phyloP scores from a whole-genome alignment of 1,284 basidiomycete species.

The Heimioporus retisporus region DNA sequence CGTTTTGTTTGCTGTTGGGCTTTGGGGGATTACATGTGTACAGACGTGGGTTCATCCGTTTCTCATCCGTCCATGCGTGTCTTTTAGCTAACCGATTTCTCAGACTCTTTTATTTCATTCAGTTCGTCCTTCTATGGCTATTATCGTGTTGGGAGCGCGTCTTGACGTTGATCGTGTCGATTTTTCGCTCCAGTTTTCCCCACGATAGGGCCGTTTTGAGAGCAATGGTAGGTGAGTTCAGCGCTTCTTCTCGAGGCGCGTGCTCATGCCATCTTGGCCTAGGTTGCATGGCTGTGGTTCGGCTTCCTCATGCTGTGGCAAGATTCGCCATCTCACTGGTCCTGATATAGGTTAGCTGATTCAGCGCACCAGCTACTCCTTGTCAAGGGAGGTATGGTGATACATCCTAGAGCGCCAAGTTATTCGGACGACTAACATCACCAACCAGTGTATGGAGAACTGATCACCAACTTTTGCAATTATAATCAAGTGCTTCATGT shows the following conservation, averaged over 20 bases:
- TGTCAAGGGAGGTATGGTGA: constrained; percentile 30
- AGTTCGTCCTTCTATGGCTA: constrained; percentile 19
- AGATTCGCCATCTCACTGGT: constrained; percentile 7
- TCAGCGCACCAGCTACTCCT: constrained; percentile 30
- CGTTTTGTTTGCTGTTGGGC: constrained; percentile 27
- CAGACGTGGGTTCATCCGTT: constrained; percentile 26
- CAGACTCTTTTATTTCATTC: constrained; percentile 33
- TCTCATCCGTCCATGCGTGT: not conserved
- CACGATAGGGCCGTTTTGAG: constrained; percentile 15
- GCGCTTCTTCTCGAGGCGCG: not conserved
- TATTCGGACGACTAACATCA: constrained; percentile 10
- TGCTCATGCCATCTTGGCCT: constrained; percentile 8
- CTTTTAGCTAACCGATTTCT: not conserved
- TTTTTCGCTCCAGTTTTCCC: constrained; percentile 20
- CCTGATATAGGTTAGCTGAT: constrained; percentile 23
- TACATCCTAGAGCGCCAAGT: not conserved
- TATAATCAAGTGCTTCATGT: constrained; percentile 17
- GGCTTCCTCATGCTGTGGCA: not conserved
- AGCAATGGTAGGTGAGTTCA: constrained; percentile 22
- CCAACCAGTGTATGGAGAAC: constrained; percentile 27
- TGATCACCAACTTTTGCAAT: constrained; percentile 30
- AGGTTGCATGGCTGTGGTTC: constrained; percentile 34
- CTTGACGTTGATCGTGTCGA: not conserved
- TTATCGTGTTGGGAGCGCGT: not conserved
- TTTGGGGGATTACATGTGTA: constrained; percentile 34